Percentiles rank a stretch among this genome's conserved stretches.
phyloP scores from a whole-genome alignment of 73 alveolate genomes.

The Stentor roeselii region DNA sequence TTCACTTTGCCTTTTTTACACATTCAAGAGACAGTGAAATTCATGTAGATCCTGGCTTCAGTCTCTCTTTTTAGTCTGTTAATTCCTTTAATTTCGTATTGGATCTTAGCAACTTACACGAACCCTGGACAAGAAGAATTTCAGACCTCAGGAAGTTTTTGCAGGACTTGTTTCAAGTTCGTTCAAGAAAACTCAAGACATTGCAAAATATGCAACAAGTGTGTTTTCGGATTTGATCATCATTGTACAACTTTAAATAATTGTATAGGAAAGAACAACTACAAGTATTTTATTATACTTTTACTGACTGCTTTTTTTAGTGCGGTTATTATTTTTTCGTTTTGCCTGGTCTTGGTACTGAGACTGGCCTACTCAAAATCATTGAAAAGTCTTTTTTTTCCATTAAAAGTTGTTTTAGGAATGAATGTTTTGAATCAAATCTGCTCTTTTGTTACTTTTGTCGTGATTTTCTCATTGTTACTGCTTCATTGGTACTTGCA shows the following conservation, averaged over 20 bases:
- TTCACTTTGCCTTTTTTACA: background rate
- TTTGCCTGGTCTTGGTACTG: too few species aligned
- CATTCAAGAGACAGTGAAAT: background rate
- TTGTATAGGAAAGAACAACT: slow-evolving; percentile 13
- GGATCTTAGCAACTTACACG: background rate
- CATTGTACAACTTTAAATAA: slow-evolving; percentile 6
- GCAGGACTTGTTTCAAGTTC: background rate
- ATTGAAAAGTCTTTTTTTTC: too few species aligned
- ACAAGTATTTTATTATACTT: background rate
- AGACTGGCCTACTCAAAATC: too few species aligned
- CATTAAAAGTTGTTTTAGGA: too few species aligned
- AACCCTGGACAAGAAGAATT: background rate
- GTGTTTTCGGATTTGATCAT: slow-evolving; percentile 4
- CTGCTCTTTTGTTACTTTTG: too few species aligned
- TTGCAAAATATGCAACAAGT: background rate
- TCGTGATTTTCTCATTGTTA: too few species aligned
- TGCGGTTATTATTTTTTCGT: too few species aligned
- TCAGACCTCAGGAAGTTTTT: background rate
- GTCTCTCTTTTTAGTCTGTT: background rate
- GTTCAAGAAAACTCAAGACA: slow-evolving; percentile 19
- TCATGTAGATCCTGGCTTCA: background rate
- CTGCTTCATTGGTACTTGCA: too few species aligned
- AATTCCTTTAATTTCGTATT: background rate
- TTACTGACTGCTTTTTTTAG: too few species aligned
- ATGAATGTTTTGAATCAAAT: too few species aligned